A percentile compares a stretch with the other conserved stretches of the same genome.
These are phyloP conservation scores for Tuber borchii DNA, from an alignment of 495 filamentous ascomycete species.

Conservation along the genomic window DNA sequence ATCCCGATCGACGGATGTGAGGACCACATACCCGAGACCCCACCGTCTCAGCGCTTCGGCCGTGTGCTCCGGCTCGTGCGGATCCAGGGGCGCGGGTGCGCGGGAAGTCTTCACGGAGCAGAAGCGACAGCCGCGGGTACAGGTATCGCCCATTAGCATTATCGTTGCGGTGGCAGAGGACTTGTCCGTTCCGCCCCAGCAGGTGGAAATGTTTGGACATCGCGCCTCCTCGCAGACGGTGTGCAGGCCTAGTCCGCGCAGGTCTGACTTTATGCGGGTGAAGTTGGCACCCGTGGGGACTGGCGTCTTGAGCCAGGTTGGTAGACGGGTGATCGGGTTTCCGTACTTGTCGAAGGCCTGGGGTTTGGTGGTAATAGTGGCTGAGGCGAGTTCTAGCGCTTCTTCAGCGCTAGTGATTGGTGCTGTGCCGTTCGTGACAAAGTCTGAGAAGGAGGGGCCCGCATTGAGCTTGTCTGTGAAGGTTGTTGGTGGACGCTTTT, in stretches of 20 bases:
- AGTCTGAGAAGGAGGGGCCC: constrained; percentile 79
- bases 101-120: constrained; percentile 89
- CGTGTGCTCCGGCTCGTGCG: constrained; percentile 93
- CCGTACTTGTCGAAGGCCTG: constrained; percentile 59
- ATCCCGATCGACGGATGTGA: constrained; percentile 89
- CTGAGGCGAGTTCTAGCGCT: constrained; percentile 50
- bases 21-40: constrained; percentile 91
- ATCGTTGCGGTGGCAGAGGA: constrained; percentile 91
- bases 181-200: constrained; percentile 89
- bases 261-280: constrained; percentile 87
- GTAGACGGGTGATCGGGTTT: constrained; percentile 84
- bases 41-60: constrained; percentile 87
- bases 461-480: constrained; percentile 76
- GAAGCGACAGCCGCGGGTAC: constrained; percentile 93
- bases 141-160: constrained; percentile 99
- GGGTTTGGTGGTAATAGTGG: constrained; percentile 49
- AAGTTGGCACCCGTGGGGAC: constrained; percentile 75
- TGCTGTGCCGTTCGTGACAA: constrained; percentile 51
- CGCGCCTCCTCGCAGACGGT: constrained; percentile 97
- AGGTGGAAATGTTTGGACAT: constrained; percentile 95
- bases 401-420: constrained; percentile 22
- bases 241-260: constrained; percentile 81
- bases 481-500: constrained; percentile 50
- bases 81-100: constrained; percentile 73
- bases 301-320: constrained; percentile 91